Evolutionary conservation across 148 eudicot genomes (phyloP).

Genomic region (Fallopia convolvulus): DNA sequence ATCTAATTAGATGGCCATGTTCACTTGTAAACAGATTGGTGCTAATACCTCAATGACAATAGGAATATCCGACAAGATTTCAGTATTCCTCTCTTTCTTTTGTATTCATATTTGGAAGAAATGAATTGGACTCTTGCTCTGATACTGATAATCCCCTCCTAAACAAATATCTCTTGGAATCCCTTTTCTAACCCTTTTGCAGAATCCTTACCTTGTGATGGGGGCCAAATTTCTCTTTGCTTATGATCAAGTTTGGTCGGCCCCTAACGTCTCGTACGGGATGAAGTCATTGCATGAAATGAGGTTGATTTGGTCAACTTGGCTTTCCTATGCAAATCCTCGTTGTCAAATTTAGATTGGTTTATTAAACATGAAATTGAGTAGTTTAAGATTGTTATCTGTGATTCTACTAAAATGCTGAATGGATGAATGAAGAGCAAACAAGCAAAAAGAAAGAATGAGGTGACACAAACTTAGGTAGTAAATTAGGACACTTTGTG

Average conservation of each 20-base stretch:
- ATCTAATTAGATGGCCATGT: no score
- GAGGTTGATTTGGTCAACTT: constrained; percentile 55
- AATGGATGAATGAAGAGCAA: neutral
- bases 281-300: constrained; percentile 38
- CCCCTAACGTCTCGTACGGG: constrained; percentile 17
- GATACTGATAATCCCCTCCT: constrained; percentile 41
- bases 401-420: neutral
- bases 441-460: neutral
- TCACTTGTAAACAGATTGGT: no score
- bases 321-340: neutral
- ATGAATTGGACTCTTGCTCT: constrained; percentile 24
- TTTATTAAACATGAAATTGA: neutral
- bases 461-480: constrained; percentile 1
- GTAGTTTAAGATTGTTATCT: neutral
- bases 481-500: neutral
- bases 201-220: constrained; percentile 21
- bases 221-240: constrained; percentile 55
- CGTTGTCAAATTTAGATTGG: neutral
- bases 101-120: constrained; percentile 5
- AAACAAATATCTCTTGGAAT: constrained; percentile 4
- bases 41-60: no score
- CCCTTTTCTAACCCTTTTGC: neutral
- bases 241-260: constrained; percentile 54
- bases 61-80: no score
- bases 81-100: no score